Percentiles rank a stretch among this genome's conserved stretches.
These are phyloP conservation scores for Globisporangium emineosum DNA, from an alignment of 352 stramenopile species.

Conservation along the genomic window DNA sequence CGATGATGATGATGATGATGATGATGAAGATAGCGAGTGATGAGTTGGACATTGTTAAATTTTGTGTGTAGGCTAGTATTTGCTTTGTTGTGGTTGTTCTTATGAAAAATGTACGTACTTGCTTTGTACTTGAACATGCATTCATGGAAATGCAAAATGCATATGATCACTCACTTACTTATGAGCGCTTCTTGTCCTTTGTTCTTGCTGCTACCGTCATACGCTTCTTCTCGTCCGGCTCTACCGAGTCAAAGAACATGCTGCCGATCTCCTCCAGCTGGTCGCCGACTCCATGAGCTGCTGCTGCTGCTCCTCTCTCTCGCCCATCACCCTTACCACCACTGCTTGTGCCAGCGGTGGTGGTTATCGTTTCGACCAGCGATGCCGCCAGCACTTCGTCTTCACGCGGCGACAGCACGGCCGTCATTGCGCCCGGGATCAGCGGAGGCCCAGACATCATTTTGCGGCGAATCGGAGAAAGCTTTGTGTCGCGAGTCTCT, in stretches of 20 bases:
- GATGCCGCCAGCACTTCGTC: constrained; percentile 34
- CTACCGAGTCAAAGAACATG: constrained; percentile 2
- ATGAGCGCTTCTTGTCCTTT: not conserved
- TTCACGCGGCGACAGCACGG: constrained; percentile 36
- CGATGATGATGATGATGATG: not conserved
- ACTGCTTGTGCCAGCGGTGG: not conserved
- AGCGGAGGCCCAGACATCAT: constrained; percentile 34
- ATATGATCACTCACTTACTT: not conserved
- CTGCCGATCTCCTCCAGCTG: constrained; percentile 12
- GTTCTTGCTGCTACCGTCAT: not conserved
- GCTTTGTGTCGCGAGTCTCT: constrained; percentile 11
- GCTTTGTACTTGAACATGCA: not conserved
- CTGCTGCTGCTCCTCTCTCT: not conserved
- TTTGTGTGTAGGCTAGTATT: not conserved
- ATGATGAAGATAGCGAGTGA: not conserved
- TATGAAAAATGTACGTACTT: not conserved
- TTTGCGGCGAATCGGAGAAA: constrained; percentile 45
- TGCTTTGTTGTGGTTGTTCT: not conserved
- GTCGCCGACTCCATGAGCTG: constrained; percentile 4
- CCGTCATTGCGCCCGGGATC: constrained; percentile 8
- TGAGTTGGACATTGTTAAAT: not conserved
- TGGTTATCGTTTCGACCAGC: not conserved
- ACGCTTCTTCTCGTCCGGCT: not conserved
- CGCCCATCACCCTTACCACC: not conserved
- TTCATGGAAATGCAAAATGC: not conserved